Conservation (phyloP, 2,329 filamentous ascomycete genomes). For the Emmonsiellopsis sp. region DNA sequence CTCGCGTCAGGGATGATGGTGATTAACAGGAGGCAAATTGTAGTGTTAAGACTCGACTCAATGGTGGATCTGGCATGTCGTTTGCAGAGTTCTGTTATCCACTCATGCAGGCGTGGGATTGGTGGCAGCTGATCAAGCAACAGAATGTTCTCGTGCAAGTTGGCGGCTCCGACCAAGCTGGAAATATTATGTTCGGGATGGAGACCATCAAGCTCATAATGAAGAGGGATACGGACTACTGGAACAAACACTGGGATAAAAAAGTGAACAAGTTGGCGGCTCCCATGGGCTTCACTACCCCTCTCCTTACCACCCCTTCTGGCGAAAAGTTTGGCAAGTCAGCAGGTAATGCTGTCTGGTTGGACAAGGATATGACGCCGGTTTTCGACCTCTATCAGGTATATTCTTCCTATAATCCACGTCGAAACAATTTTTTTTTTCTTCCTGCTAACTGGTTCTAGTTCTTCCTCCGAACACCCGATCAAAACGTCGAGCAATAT, state of each 20-base stretch:
- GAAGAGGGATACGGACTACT: slow-evolving; percentile 39
- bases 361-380: slow-evolving; percentile 71
- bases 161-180: slow-evolving; percentile 90
- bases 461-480: slow-evolving; percentile 76
- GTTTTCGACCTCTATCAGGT: slow-evolving; percentile 77
- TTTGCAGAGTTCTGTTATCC: slow-evolving; percentile 91
- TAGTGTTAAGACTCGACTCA: slow-evolving; percentile 72
- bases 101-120: slow-evolving; percentile 91
- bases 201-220: slow-evolving; percentile 73
- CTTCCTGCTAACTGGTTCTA: slow-evolving; percentile 36
- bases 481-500: slow-evolving; percentile 71
- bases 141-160: slow-evolving; percentile 73
- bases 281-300: slow-evolving; percentile 82
- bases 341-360: slow-evolving; percentile 87
- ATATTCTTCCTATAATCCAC: slow-evolving; percentile 4
- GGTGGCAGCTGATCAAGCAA: slow-evolving; percentile 71
- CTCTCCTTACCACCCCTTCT: slow-evolving; percentile 73
- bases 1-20: neutral
- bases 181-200: slow-evolving; percentile 87
- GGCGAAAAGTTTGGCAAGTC: slow-evolving; percentile 94
- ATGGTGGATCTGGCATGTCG: slow-evolving; percentile 84
- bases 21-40: neutral
- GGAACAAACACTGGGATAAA: slow-evolving; percentile 11
- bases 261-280: slow-evolving; percentile 24
- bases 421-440: too few species aligned